These are phyloP conservation scores for Raffaelea arxii DNA, from an alignment of 2,329 filamentous ascomycete species.

Conservation along the genomic window DNA sequence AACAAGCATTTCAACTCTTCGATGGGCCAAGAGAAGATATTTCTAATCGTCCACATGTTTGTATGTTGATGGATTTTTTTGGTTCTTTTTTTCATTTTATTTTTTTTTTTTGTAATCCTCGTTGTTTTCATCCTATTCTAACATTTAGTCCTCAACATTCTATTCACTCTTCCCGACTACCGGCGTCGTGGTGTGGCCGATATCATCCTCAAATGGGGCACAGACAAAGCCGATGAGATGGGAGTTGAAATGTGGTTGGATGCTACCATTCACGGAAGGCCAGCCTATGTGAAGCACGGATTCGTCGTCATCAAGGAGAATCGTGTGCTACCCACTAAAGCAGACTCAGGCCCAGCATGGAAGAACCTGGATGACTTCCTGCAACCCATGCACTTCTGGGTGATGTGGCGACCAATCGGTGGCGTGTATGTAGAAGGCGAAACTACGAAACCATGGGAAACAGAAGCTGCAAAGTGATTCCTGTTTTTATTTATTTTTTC, in stretches of 20 bases:
- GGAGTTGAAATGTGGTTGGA: constrained; percentile 1
- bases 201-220: background rate
- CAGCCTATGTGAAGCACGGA: constrained; percentile 2
- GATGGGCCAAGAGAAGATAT: background rate
- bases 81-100: no score
- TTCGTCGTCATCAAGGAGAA: background rate
- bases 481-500: no score
- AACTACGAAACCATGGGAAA: background rate
- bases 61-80: no score
- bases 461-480: background rate
- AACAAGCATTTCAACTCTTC: background rate
- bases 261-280: background rate
- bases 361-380: background rate
- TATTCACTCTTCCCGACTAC: constrained; percentile 3
- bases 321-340: background rate
- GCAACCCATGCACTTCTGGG: constrained; percentile 1
- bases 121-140: background rate
- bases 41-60: background rate
- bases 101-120: background rate
- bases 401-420: background rate
- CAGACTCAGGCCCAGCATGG: background rate
- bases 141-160: constrained; percentile 1
- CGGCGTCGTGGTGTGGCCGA: background rate
- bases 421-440: background rate
- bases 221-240: background rate